These are phyloP conservation scores for Cryptococcus sp. DNA, from an alignment of 1,284 basidiomycete species.

Conservation along the genomic window DNA sequence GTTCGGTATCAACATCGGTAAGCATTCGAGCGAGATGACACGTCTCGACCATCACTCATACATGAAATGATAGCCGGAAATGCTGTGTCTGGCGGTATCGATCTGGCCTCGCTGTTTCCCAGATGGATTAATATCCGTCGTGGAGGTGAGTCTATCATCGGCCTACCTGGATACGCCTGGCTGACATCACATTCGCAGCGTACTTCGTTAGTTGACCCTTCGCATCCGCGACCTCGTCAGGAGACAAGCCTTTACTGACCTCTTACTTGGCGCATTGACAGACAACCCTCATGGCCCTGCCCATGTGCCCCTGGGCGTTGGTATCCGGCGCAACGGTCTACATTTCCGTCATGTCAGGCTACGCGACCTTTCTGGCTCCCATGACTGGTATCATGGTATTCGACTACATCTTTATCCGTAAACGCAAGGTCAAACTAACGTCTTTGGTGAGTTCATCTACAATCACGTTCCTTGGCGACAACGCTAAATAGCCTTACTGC, in stretches of 20 bases:
- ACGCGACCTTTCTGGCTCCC: slow-evolving; percentile 51
- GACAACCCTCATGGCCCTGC: slow-evolving; percentile 41
- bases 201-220: slow-evolving; percentile 6
- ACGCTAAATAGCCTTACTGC: background rate
- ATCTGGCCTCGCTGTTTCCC: slow-evolving; percentile 53
- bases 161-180: background rate
- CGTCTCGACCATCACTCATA: background rate
- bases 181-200: slow-evolving; percentile 3
- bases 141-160: slow-evolving; percentile 26
- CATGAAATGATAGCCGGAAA: slow-evolving; percentile 30
- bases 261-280: slow-evolving; percentile 13
- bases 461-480: no score
- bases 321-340: slow-evolving; percentile 46
- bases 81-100: slow-evolving; percentile 51
- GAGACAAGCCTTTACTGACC: background rate
- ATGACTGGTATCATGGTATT: slow-evolving; percentile 52
- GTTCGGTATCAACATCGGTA: slow-evolving; percentile 52
- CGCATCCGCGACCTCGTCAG: background rate
- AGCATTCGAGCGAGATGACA: slow-evolving; percentile 4
- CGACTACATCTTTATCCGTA: slow-evolving; percentile 53
- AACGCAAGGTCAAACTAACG: slow-evolving; percentile 46
- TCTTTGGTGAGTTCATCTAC: slow-evolving; percentile 30
- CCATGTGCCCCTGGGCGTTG: slow-evolving; percentile 52
- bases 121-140: slow-evolving; percentile 54
- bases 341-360: slow-evolving; percentile 51